These are phyloP conservation scores for Cladosporium sp. DNA, from an alignment of 2,329 filamentous ascomycete genomes.

Conservation along the genomic window DNA sequence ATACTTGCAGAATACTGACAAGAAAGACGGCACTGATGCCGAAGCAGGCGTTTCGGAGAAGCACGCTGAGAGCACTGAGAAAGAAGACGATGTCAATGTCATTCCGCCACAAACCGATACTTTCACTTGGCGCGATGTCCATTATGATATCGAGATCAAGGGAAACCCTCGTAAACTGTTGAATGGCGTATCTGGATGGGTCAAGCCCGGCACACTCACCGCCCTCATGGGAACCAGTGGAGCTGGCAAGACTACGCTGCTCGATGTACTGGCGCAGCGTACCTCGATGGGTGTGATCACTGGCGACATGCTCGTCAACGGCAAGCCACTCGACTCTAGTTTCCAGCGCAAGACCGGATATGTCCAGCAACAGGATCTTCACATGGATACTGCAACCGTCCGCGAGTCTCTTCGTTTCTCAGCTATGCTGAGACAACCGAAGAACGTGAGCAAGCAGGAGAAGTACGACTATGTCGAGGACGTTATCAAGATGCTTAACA, in stretches of 20 bases:
- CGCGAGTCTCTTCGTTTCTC: conserved; percentile 66
- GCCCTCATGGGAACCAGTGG: conserved; percentile 57
- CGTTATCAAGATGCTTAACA: conserved; percentile 62
- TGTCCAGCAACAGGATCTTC: conserved; percentile 66
- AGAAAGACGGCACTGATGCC: conserved; percentile 38
- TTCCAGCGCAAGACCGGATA: conserved; percentile 67
- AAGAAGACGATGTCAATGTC: conserved; percentile 38
- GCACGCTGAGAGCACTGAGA: conserved; percentile 25
- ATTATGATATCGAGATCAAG: conserved; percentile 51
- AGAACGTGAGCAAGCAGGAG: conserved; percentile 57
- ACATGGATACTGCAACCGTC: conserved; percentile 62
- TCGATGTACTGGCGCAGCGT: conserved; percentile 71
- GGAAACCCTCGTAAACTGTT: conserved; percentile 48
- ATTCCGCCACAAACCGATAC: conserved; percentile 47
- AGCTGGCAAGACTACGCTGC: conserved; percentile 83
- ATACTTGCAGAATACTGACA: conserved; percentile 37
- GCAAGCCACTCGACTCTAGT: conserved; percentile 51
- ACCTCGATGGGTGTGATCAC: conserved; percentile 65
- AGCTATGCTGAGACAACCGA: conserved; percentile 63
- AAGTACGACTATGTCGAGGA: conserved; percentile 68
- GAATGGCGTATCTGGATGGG: conserved; percentile 50
- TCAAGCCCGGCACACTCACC: conserved; percentile 51
- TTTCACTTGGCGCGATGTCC: conserved; percentile 55
- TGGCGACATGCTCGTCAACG: conserved; percentile 65
- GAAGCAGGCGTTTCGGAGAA: conserved; percentile 36